Conservation (phyloP, 2,329 filamentous ascomycete species). For the Paraconiothyrium brasiliense region DNA sequence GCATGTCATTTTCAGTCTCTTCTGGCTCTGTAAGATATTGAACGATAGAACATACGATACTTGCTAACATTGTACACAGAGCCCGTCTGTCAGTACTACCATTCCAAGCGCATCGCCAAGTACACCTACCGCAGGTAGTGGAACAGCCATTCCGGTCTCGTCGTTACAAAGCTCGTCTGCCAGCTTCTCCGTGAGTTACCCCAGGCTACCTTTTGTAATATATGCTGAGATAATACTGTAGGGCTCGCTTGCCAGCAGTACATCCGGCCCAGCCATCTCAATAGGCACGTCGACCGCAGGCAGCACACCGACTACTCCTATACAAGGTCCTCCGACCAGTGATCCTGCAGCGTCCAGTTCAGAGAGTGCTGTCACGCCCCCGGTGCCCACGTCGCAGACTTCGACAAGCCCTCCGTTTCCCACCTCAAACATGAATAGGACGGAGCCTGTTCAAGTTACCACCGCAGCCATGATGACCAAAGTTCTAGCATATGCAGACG, state of each 20-base stretch:
- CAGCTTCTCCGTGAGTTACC: not conserved
- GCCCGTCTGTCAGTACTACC: not conserved
- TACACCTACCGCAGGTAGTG: not conserved
- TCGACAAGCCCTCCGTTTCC: not conserved
- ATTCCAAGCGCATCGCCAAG: not conserved
- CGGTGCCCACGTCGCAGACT: not conserved
- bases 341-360: not conserved
- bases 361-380: not conserved
- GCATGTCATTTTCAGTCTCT: not conserved
- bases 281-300: not conserved
- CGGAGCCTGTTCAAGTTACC: slow-evolving; percentile 1
- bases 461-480: slow-evolving; percentile 31
- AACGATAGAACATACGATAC: not conserved
- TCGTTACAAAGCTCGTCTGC: slow-evolving; percentile 1
- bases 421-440: slow-evolving; percentile 16
- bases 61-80: not conserved
- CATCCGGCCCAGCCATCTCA: not conserved
- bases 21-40: not conserved
- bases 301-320: not conserved
- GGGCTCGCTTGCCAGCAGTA: not conserved
- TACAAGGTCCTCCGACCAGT: not conserved
- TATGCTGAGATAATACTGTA: not conserved
- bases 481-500: slow-evolving; percentile 36
- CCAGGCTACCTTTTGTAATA: not conserved
- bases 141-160: not conserved